These are phyloP conservation scores for Starmera stellimalicola DNA, from an alignment of 1,139 yeast species.

Conservation along the genomic window DNA sequence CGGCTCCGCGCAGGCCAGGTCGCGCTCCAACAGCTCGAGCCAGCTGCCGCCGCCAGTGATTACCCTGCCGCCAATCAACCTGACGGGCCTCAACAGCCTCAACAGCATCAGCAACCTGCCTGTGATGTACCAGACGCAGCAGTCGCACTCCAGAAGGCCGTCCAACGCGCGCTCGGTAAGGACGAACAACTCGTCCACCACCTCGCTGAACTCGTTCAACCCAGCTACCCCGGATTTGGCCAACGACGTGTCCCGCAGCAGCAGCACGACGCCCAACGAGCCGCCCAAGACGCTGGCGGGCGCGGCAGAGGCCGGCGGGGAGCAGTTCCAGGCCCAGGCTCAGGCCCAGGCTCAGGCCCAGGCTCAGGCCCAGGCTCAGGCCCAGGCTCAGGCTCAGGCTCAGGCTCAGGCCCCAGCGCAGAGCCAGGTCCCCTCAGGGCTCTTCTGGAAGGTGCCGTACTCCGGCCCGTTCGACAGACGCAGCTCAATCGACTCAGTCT, in stretches of 20 bases:
- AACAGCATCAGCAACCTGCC: not conserved
- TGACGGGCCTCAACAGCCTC: not conserved
- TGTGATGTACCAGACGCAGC: not conserved
- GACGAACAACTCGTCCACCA: not conserved
- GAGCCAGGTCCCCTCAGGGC: conserved; percentile 18
- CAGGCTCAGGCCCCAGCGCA: conserved; percentile 2
- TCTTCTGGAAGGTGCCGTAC: conserved; percentile 33
- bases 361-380: conserved; percentile 4
- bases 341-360: conserved; percentile 3
- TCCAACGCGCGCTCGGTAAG: not conserved
- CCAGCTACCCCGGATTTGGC: not conserved
- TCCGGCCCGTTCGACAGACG: conserved; percentile 22
- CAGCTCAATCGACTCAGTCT: conserved; percentile 25
- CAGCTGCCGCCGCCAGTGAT: conserved; percentile 7
- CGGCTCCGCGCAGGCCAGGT: conserved; percentile 2
- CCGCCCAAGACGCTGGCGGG: not conserved
- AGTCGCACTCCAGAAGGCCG: not conserved
- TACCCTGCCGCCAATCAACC: not conserved
- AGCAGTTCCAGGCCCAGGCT: too few relatives aligned
- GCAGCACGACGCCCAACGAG: not conserved
- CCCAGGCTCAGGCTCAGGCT: not conserved
- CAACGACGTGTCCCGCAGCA: not conserved
- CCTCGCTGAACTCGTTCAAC: not conserved
- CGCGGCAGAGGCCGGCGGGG: not conserved
- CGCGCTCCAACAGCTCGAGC: conserved; percentile 2